phyloP scores from a whole-genome alignment of 495 filamentous ascomycete species.

The Daldinia grandis region DNA sequence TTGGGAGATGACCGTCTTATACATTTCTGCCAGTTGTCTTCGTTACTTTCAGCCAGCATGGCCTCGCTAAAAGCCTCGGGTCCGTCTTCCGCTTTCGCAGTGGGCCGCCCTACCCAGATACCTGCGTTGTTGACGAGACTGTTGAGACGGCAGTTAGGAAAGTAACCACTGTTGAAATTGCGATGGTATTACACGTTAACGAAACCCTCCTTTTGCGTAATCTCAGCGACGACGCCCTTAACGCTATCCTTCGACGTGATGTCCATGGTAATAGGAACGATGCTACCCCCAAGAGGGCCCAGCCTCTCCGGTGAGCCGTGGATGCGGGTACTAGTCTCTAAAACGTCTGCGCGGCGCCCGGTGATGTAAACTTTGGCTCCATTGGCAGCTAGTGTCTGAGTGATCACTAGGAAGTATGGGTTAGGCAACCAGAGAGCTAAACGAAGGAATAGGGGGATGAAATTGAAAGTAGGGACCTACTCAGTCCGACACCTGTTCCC shows the following conservation, averaged over 20 bases:
- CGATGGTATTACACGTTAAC: conserved; percentile 61
- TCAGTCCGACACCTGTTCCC: conserved; percentile 65
- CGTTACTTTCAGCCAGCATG: conserved; percentile 55
- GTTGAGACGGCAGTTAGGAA: conserved; percentile 40
- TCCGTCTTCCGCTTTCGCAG: conserved; percentile 24
- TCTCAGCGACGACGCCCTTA: conserved; percentile 68
- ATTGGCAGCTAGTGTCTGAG: conserved; percentile 78
- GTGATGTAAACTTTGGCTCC: conserved; percentile 87
- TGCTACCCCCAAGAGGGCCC: conserved; percentile 45
- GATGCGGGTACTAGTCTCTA: conserved; percentile 57
- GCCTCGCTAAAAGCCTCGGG: conserved; percentile 39
- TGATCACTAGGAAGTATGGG: conserved; percentile 62
- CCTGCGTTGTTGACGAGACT: conserved; percentile 85
- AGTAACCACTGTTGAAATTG: conserved; percentile 47
- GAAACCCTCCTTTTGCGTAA: conserved; percentile 68
- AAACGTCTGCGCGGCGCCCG: conserved; percentile 69
- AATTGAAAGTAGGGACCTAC: conserved; percentile 22
- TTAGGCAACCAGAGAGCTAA: neutral
- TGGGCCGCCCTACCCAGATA: conserved; percentile 58
- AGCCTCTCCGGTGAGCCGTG: conserved; percentile 50
- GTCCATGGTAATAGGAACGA: conserved; percentile 71
- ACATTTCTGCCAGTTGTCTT: conserved; percentile 63
- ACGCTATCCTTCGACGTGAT: conserved; percentile 79
- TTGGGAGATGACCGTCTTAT: conserved; percentile 28
- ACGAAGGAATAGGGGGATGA: neutral